phyloP scores from a whole-genome alignment of 805 yeast species.

The Jamesozyma lodderae region DNA sequence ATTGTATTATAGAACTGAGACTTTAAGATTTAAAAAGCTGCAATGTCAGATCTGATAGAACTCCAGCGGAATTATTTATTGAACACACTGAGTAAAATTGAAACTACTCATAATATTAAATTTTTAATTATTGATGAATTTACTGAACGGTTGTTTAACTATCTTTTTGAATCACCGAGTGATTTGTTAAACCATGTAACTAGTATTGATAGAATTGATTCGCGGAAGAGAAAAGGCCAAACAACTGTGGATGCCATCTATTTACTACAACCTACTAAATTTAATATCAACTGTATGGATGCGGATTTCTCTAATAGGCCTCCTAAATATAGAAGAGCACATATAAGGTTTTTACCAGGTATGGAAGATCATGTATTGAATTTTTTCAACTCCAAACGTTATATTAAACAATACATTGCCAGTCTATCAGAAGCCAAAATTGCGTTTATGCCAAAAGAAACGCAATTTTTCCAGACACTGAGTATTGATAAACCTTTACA shows the following conservation, averaged over 20 bases:
- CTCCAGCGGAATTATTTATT: conserved; percentile 33
- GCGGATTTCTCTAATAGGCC: conserved; percentile 64
- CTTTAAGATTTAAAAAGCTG: too few species aligned
- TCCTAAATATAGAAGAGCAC: conserved; percentile 65
- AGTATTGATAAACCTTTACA: conserved; percentile 56
- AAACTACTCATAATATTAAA: conserved; percentile 39
- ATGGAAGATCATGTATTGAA: conserved; percentile 28
- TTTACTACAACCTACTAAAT: conserved; percentile 59
- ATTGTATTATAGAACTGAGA: too few species aligned
- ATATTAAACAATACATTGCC: conserved; percentile 24
- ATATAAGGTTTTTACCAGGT: conserved; percentile 65
- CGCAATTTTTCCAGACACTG: conserved; percentile 58
- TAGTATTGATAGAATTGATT: conserved; percentile 57
- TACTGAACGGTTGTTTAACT: conserved; percentile 40
- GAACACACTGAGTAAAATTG: conserved; percentile 32
- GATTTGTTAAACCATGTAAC: conserved; percentile 47
- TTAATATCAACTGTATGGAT: conserved; percentile 63
- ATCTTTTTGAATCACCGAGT: conserved; percentile 35
- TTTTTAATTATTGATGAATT: conserved; percentile 49
- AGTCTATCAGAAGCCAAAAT: conserved; percentile 37
- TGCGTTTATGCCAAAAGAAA: conserved; percentile 56
- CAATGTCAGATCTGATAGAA: conserved; percentile 33
- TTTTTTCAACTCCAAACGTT: conserved; percentile 23
- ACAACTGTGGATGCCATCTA: conserved; percentile 71
- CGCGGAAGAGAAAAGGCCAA: conserved; percentile 46